Evolutionary conservation across 1,139 yeast species (phyloP), one percentile per base, ranked within the genome.

Genomic region (Arxiozyma slooffiae): DNA sequence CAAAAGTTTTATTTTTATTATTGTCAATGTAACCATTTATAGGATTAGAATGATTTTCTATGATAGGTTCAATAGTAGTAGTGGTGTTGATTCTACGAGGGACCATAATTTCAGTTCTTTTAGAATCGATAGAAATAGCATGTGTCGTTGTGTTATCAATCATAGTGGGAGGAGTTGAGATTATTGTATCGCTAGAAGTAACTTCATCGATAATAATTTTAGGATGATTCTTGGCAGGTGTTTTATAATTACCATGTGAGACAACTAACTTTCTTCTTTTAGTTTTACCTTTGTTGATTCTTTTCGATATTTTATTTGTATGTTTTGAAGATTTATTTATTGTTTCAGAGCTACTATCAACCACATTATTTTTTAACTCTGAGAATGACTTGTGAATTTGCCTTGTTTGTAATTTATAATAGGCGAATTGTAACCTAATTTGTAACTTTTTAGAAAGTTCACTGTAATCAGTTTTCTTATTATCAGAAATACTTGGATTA

Each of bases 401-500:
- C 57, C 79, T 74, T 2, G 83, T 79, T 51, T 70, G 78, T 52
- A 85, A 78, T 64, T 86, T 87, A 70, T 80, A 86, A 60, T 84
- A 78, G 1, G 97, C 97, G 58, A 87, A 70, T 62, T 82, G 85
- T 40, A 88, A 74, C 60, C 90, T 80, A 59, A 81, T 72, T 62
- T 82, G 82, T 60, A 87, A 74, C 61, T 79, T 78, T 48, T 83
- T 74, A 16, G 90, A 89, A 30, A 80, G 75, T 17, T 59, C 60
- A 8, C 51, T 44, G 34, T 55, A 54, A 38, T 53, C 52, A 20
- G 24, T 41, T 8, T 8, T 41, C 8, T 16, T 18, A 7, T 22
- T 26, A 24, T 41, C 50, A 20, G 47, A 38, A n/a, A 43, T 43
- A 18, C 43, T 30, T 34, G 43, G 38, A 17, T n/a, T 17, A 39